phyloP scores from a whole-genome alignment of 371 early-diverging fungal genomes.

The Mucor irregularis region DNA sequence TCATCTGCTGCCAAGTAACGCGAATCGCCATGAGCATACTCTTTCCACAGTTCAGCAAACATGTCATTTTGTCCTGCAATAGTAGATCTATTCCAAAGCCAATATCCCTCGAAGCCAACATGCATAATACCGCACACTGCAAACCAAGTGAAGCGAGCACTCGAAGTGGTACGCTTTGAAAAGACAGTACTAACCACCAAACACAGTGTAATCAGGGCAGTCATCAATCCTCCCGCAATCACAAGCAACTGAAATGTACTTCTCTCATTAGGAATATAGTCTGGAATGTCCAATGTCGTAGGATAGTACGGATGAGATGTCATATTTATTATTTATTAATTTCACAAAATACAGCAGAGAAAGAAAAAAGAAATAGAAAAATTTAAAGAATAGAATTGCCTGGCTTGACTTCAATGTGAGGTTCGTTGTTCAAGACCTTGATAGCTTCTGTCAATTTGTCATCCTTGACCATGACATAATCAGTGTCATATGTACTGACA shows the following conservation, averaged over 20 bases:
- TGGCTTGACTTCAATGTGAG: constrained; percentile 16
- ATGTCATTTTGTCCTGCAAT: constrained; percentile 66
- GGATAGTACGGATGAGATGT: constrained; percentile 26
- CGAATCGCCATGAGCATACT: constrained; percentile 88
- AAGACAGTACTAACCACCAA: not conserved
- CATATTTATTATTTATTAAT: too few relatives aligned
- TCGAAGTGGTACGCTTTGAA: constrained; percentile 8
- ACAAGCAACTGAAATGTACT: constrained; percentile 8
- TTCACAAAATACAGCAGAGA: too few relatives aligned
- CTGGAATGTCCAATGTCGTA: not conserved
- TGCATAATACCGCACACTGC: constrained; percentile 77
- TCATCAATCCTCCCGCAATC: constrained; percentile 1
- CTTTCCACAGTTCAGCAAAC: constrained; percentile 89
- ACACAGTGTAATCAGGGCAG: not conserved
- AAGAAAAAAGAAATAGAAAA: not conserved
- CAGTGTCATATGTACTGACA: constrained; percentile 79
- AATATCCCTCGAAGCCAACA: constrained; percentile 87
- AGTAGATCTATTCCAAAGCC: constrained; percentile 59
- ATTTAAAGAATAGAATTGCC: constrained; percentile 10
- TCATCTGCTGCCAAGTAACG: constrained; percentile 82
- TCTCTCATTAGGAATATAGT: constrained; percentile 20
- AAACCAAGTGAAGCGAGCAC: constrained; percentile 76
- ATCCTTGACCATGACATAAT: constrained; percentile 73
- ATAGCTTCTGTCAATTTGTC: constrained; percentile 33
- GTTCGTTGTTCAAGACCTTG: constrained; percentile 2